Conservation (phyloP, 495 filamentous ascomycete species). For the Pseudoneurospora amorphoporcata region DNA sequence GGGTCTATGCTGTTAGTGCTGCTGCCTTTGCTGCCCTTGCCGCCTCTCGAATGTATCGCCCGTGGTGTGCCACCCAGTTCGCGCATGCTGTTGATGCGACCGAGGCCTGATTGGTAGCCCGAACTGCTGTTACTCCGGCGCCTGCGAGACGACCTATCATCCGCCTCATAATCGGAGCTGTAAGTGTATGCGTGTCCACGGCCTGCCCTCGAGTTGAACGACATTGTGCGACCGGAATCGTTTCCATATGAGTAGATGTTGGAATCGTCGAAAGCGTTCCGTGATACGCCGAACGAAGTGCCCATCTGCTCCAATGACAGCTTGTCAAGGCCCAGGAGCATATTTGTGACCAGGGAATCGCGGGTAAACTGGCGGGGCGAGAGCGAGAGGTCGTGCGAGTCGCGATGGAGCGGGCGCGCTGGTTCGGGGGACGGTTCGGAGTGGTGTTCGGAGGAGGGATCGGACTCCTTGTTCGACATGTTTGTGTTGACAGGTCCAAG, state of each 20-base stretch:
- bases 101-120: conserved; percentile 50
- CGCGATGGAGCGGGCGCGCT: conserved; percentile 32
- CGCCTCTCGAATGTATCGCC: conserved; percentile 37
- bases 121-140: conserved; percentile 78
- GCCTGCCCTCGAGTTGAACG: conserved; percentile 24
- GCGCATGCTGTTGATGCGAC: conserved; percentile 53
- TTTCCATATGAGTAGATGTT: conserved; percentile 11
- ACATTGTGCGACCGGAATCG: conserved; percentile 26
- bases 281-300: conserved; percentile 9
- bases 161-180: conserved; percentile 58
- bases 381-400: conserved; percentile 83
- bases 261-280: conserved; percentile 21
- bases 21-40: conserved; percentile 63
- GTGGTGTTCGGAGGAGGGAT: conserved; percentile 3
- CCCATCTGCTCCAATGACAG: conserved; percentile 48
- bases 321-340: conserved; percentile 83
- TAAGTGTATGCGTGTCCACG: conserved; percentile 65
- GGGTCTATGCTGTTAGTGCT: conserved; percentile 60
- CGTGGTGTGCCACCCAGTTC: conserved; percentile 28
- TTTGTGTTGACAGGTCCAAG: conserved; percentile 23
- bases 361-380: conserved; percentile 63
- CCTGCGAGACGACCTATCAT: conserved; percentile 53
- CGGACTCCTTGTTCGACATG: conserved; percentile 19
- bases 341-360: conserved; percentile 83
- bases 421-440: conserved; percentile 16